Base-by-base conservation (phyloP, 441 rosid species). In the Populus trichocarpa region DNA sequence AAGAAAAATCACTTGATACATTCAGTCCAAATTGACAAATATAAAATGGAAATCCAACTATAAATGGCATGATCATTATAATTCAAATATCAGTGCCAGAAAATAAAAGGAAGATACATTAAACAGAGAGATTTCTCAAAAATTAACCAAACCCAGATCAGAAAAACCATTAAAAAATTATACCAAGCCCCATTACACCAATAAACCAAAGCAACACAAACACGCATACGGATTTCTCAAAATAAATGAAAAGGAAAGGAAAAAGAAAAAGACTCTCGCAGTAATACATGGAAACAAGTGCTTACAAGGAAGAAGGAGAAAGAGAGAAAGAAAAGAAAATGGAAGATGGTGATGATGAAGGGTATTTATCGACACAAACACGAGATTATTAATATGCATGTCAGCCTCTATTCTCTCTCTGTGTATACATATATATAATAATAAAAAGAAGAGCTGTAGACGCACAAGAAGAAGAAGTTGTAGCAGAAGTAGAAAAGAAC, bases 301-400 rank as follows among this genome's bases (percentile, higher is more conserved):
- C 88, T 85, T 84, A 86, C 88, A 75, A 72, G 77, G 67, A 72
- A 67, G 64, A 61, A 78, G 80, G 28, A 67, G 70, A 67, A 67
- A n/a, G 22, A 68, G 71, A 78, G 79, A 50, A 68, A 28, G 81
- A 65, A 40, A 79, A 79, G 78, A 84, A 81, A 77, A 72, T 46
- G 75, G 73, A 36, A 82, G 75, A 75, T 83, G 79, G 82, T 76
- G 82, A 73, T 79, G 77, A 80, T 75, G 83, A 81, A 70, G 84
- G 79, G 82, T 26, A 85, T 76, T 79, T 35, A 86, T 77, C 81
- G 79, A 80, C 79, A 77, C 64, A 76, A 77, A 81, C 82, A 76
- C 75, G 77, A 82, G 80, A 81, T 76, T 67, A 71, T 69, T 66
- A 81, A 69, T 78, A 66, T 30, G 23, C 22, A 50, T 32, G 61